A percentile compares a stretch with the other conserved stretches of the same genome.
Evolutionary conservation across 2,329 filamentous ascomycete species (phyloP).

Genomic region (Hirsutella thompsonii): DNA sequence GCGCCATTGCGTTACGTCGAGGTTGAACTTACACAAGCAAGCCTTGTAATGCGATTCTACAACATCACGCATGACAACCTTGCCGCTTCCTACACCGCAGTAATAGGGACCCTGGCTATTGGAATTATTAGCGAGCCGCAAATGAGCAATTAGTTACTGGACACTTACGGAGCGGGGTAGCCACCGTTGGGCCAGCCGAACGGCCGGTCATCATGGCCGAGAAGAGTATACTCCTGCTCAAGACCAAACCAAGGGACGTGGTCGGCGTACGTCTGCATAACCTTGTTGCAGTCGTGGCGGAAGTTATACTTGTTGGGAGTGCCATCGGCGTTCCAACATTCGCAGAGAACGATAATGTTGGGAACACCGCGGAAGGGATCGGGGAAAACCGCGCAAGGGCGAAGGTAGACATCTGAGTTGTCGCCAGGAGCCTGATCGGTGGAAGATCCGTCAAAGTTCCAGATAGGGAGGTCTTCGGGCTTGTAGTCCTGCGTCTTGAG

Average conservation of each 20-base stretch:
- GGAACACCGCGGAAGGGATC: conserved; percentile 82
- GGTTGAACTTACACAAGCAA: conserved; percentile 46
- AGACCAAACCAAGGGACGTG: conserved; percentile 95
- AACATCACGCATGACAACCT: conserved; percentile 96
- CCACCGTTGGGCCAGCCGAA: conserved; percentile 62
- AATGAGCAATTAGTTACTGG: not conserved
- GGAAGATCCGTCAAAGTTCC: conserved; percentile 63
- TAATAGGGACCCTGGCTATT: conserved; percentile 29
- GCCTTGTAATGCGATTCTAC: conserved; percentile 56
- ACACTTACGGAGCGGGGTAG: conserved; percentile 64
- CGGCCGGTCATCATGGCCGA: conserved; percentile 74
- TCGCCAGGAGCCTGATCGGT: conserved; percentile 86
- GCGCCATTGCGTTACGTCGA: not conserved
- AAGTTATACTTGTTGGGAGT: conserved; percentile 98
- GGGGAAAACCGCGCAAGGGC: conserved; percentile 77
- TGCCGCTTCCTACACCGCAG: conserved; percentile 92
- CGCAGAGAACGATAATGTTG: conserved; percentile 88
- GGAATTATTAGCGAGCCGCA: conserved; percentile 8
- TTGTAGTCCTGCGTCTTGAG: conserved; percentile 36
- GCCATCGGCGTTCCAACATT: conserved; percentile 90
- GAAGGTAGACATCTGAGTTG: conserved; percentile 96
- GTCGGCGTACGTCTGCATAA: conserved; percentile 76
- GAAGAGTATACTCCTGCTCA: conserved; percentile 80
- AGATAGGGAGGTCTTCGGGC: conserved; percentile 38
- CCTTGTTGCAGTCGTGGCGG: conserved; percentile 78